Evolutionary conservation across 2,329 filamentous ascomycete species (phyloP), one percentile per base, ranked within the genome.

Genomic region (Emergomyces orientalis): DNA sequence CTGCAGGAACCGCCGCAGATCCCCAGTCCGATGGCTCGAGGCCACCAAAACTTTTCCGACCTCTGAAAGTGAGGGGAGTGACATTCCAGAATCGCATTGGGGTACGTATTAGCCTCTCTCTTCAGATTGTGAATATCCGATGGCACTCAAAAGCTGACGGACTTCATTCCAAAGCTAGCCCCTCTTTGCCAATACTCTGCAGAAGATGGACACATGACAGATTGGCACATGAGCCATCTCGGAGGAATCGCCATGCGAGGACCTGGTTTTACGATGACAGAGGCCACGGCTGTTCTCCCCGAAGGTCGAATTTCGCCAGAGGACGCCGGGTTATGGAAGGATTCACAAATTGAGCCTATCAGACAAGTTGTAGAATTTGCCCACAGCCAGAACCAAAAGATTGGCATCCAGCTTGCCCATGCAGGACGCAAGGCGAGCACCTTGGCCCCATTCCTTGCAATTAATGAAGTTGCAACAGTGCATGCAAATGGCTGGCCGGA

Each of bases 201-300:
- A 17, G 71, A 86, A 54, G 82, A 88, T 71, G 86, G 92, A 47
- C 88, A 93, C 74, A 79, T 88, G 66, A 92, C 88, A 1, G 82
- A 88, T 72, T 96, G 86, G 83, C 91, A 96, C 74, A 79, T 93
- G 59, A 86, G 91, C 19, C 91, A 96, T 71, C 80, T 93, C 32
- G 90, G 91, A 63, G 85, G 88, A 67, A 89, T 89, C 68, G 81
- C 88, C 27, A 79, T 86, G 59, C 84, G 86, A 63, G 90, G 90
- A n/a, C 85, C 87, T 0, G 87, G 83, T 2, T 78, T 93, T 25
- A 79, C 85, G 60, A 83, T 90, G 64, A 80, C 91, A 64, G 91
- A 95, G 77, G 89, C 90, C 43, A 91, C 88, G 0, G 80, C 85
- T 49, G 88, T 95, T 0, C 79, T 84, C n/a, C 77, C 88, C 11